These are phyloP conservation scores for Arachnopeziza araneosa DNA, from an alignment of 2,329 filamentous ascomycete genomes.

Conservation along the genomic window DNA sequence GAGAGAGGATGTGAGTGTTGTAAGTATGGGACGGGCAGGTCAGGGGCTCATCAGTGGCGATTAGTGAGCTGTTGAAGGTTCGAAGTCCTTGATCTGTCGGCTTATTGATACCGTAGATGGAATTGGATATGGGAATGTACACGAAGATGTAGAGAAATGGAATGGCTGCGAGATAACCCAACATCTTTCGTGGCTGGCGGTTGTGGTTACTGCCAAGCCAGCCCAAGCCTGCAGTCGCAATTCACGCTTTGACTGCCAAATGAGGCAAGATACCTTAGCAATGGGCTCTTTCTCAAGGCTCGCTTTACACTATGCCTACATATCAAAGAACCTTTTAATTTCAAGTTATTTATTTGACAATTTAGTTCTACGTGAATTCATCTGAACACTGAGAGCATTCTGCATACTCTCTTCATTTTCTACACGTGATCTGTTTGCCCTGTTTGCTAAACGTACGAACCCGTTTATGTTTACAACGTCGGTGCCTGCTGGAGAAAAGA, in stretches of 20 bases:
- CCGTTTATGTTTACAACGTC: too few species aligned
- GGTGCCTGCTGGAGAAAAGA: too few species aligned
- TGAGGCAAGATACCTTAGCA: not conserved
- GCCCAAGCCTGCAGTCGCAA: not conserved
- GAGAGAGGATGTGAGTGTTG: slow-evolving; percentile 43
- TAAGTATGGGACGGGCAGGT: slow-evolving; percentile 25
- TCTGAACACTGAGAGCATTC: too few species aligned
- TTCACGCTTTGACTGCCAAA: too few species aligned
- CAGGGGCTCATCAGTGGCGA: slow-evolving; percentile 27
- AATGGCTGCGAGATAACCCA: slow-evolving; percentile 25
- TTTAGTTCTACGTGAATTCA: too few species aligned
- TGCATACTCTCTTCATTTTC: not conserved
- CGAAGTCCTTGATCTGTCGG: slow-evolving; percentile 4
- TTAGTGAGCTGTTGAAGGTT: slow-evolving; percentile 24
- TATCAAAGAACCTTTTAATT: too few species aligned
- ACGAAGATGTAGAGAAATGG: slow-evolving; percentile 27
- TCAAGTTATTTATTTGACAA: too few species aligned
- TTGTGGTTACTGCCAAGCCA: not conserved
- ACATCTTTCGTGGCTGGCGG: slow-evolving; percentile 13
- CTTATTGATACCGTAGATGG: slow-evolving; percentile 15
- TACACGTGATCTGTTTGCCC: too few species aligned
- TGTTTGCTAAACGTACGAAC: too few species aligned
- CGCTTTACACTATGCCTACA: too few species aligned
- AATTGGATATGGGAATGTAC: slow-evolving; percentile 23
- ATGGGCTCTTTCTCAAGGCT: not conserved